Evolutionary conservation across 179 eudicot species (phyloP), one percentile per base, ranked within the genome.

Genomic region (Carnegiea gigantea): DNA sequence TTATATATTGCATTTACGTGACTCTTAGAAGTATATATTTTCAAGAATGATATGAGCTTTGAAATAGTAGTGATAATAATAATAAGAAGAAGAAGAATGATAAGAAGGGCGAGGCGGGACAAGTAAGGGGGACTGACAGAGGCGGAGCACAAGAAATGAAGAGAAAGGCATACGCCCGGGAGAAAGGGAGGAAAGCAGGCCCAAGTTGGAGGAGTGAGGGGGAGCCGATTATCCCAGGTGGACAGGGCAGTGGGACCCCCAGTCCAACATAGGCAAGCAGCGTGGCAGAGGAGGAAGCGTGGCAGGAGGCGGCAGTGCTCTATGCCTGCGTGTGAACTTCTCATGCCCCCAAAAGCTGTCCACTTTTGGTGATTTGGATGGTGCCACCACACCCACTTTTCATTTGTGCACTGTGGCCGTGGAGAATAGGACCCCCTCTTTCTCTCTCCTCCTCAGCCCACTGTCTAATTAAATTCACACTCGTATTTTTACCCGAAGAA

Each of bases 201-300:
- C 43, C 5, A 12, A 28, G 6, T 1, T 13, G 36, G 73, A 68
- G 5, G 73, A 21, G 0, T 1, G 73, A 28, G 18, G 44, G 44
- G 3, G 44, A 40, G 44, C 44, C 44, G 9, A 68, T 11, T 5
- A 68, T 26, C 43, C 36, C 0, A 30, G 15, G 43, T 68, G 73
- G 43, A 68, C 6, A 68, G 38, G 17, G 57, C 2, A 30, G 73
- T 68, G 40, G 73, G 43, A 11, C 73, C 73, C 72, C 3, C n/a
- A 18, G 9, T 18, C 65, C 67, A 54, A 77, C 78, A 74, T 80
- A 81, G 75, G 30, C 20, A 62, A 24, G 15, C 82, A 78, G 80
- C 83, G 70, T 85, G 87, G 85, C 85, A 75, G 43, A 1, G 4
- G 28, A 1, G 14, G 57, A 82, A 85, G 87, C 82, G 87, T 85